Percentiles rank a stretch among this genome's conserved stretches.
Evolutionary conservation across 2,329 filamentous ascomycete species (phyloP).

Genomic region (Alternaria hordeiaustralica): DNA sequence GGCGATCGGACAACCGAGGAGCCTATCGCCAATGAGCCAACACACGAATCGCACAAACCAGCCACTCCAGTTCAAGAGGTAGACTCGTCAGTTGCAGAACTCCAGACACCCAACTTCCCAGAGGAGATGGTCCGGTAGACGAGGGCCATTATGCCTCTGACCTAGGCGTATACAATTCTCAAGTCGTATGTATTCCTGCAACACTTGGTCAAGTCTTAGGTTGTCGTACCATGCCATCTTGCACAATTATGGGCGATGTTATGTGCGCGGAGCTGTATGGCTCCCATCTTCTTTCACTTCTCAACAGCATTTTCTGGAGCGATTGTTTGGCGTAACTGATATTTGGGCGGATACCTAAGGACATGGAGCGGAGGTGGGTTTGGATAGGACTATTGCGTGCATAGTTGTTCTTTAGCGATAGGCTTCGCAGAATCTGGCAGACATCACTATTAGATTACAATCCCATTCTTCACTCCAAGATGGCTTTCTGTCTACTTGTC

Average conservation of each 20-base stretch:
- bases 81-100: constrained; percentile 29
- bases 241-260: neutral
- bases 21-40: constrained; percentile 6
- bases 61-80: constrained; percentile 25
- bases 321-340: constrained; percentile 38
- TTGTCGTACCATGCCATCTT: neutral
- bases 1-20: constrained; percentile 10
- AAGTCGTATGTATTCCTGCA: neutral
- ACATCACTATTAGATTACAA: constrained; percentile 23
- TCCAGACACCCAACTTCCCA: constrained; percentile 32
- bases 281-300: constrained; percentile 21
- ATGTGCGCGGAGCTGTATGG: neutral
- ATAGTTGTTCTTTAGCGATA: constrained; percentile 17
- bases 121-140: constrained; percentile 33
- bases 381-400: constrained; percentile 30
- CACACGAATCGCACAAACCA: constrained; percentile 13
- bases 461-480: constrained; percentile 21
- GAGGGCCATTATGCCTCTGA: neutral
- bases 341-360: constrained; percentile 36
- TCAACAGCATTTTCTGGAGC: constrained; percentile 47
- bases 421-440: constrained; percentile 9
- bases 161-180: neutral
- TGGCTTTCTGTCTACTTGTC: neutral
- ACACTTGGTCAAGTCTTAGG: neutral
- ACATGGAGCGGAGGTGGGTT: constrained; percentile 15